phyloP scores from a whole-genome alignment of 2,329 filamentous ascomycete genomes.

The Fusarium stilboides region DNA sequence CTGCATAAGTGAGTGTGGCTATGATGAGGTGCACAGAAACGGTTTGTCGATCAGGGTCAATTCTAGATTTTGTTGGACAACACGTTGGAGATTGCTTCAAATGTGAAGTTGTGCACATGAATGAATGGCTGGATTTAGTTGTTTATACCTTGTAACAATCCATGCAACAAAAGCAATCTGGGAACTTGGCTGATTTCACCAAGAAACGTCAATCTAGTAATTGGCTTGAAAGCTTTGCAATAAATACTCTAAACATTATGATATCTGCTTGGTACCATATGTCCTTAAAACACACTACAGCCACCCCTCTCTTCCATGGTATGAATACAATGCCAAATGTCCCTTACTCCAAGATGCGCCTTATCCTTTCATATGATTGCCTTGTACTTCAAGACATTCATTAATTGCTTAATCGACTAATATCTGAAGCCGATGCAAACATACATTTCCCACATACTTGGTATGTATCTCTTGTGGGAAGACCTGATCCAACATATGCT shows the following conservation, averaged over 20 bases:
- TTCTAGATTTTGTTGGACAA: neutral
- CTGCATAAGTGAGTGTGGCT: slow-evolving; percentile 19
- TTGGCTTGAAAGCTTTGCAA: slow-evolving; percentile 2
- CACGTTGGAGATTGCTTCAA: neutral
- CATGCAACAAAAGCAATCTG: neutral
- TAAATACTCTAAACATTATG: slow-evolving; percentile 7
- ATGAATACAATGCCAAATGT: slow-evolving; percentile 10
- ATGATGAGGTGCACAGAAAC: neutral
- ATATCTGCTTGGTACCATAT: slow-evolving; percentile 16
- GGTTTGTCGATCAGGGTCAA: neutral
- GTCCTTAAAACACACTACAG: slow-evolving; percentile 5
- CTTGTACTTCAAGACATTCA: neutral
- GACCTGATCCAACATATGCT: neutral
- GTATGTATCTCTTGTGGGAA: slow-evolving; percentile 2
- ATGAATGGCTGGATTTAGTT: no score
- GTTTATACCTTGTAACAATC: no score
- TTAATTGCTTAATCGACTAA: neutral
- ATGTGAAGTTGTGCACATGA: no score
- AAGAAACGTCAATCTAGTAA: neutral
- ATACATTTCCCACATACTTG: neutral
- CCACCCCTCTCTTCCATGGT: slow-evolving; percentile 9
- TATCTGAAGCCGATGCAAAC: neutral
- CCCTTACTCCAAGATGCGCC: slow-evolving; percentile 34
- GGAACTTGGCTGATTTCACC: neutral
- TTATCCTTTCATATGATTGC: slow-evolving; percentile 1